Evolutionary conservation across 1,139 yeast genomes (phyloP).

Genomic region (Spencermartinsiella ligniputridi): DNA sequence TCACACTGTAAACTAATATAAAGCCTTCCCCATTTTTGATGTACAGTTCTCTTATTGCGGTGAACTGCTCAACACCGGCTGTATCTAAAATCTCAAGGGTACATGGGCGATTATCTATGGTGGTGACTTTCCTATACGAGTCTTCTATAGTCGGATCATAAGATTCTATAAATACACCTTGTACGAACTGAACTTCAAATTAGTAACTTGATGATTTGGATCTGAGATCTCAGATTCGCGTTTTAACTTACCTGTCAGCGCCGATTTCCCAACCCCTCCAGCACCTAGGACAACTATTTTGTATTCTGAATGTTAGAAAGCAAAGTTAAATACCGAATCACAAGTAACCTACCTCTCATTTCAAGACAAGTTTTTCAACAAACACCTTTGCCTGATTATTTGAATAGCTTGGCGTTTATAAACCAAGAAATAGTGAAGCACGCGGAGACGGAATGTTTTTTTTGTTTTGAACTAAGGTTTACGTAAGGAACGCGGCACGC

Average conservation of each 20-base stretch:
- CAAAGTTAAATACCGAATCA: too few species aligned
- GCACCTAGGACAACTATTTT: slow-evolving; percentile 94
- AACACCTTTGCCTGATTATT: too few species aligned
- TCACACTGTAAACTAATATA: slow-evolving; percentile 70
- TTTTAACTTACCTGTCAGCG: slow-evolving; percentile 52
- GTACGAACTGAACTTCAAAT: slow-evolving; percentile 30
- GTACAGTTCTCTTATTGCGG: slow-evolving; percentile 62
- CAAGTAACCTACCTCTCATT: slow-evolving; percentile 10
- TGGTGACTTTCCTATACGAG: slow-evolving; percentile 38
- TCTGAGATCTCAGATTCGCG: background rate
- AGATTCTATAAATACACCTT: slow-evolving; percentile 65
- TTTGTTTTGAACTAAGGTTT: too few species aligned
- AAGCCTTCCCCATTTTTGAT: slow-evolving; percentile 44
- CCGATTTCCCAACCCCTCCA: slow-evolving; percentile 97
- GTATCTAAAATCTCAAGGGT: slow-evolving; percentile 43
- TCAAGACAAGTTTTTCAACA: too few species aligned
- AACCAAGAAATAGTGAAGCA: too few species aligned
- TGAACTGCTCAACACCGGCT: slow-evolving; percentile 45
- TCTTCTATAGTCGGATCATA: slow-evolving; percentile 96
- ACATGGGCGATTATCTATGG: slow-evolving; percentile 37
- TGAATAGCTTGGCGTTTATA: too few species aligned
- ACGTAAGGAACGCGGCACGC: slow-evolving; percentile 1
- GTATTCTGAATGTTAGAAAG: slow-evolving; percentile 40
- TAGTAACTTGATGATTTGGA: background rate
- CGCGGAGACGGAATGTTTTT: too few species aligned